Evolutionary conservation across 2,329 filamentous ascomycete species (phyloP).

Genomic region (Alternaria sp.): DNA sequence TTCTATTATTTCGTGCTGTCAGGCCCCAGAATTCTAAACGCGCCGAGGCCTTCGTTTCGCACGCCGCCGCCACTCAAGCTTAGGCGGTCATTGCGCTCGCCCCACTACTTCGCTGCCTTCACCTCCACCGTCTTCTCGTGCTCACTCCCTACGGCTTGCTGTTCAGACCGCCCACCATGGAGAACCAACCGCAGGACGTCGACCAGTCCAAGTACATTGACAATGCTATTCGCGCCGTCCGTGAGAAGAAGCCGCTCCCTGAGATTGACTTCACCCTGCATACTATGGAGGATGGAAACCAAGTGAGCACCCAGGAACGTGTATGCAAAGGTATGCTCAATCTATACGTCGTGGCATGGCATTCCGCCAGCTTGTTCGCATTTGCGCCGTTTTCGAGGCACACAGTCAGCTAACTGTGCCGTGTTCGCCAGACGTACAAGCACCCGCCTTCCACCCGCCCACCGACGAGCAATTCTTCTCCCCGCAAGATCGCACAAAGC

Average conservation of each 20-base stretch:
- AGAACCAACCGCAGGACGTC: conserved; percentile 40
- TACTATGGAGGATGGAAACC: conserved; percentile 95
- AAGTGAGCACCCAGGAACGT: conserved; percentile 93
- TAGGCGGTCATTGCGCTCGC: conserved; percentile 37
- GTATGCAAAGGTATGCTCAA: conserved; percentile 88
- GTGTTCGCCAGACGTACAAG: conserved; percentile 81
- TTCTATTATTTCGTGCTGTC: conserved; percentile 22
- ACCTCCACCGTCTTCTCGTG: conserved; percentile 31
- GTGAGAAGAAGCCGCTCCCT: conserved; percentile 91
- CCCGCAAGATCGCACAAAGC: conserved; percentile 83
- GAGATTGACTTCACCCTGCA: conserved; percentile 99
- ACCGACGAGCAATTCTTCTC: conserved; percentile 95
- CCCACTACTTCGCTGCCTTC: conserved; percentile 41
- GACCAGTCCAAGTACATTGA: conserved; percentile 66
- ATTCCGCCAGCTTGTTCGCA: conserved; percentile 1
- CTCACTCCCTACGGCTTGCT: conserved; percentile 27
- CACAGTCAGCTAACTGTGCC: conserved; percentile 33
- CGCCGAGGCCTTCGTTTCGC: conserved; percentile 41
- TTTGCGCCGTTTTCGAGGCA: conserved; percentile 13
- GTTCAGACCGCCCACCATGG: conserved; percentile 42
- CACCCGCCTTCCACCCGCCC: conserved; percentile 89
- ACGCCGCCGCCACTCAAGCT: conserved; percentile 42
- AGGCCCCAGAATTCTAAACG: conserved; percentile 20
- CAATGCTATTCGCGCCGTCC: conserved; percentile 89
- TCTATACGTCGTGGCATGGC: background rate